Evolutionary conservation across 441 rosid genomes (phyloP), one percentile per base, ranked within the genome.

Genomic region (Breynia disticha): DNA sequence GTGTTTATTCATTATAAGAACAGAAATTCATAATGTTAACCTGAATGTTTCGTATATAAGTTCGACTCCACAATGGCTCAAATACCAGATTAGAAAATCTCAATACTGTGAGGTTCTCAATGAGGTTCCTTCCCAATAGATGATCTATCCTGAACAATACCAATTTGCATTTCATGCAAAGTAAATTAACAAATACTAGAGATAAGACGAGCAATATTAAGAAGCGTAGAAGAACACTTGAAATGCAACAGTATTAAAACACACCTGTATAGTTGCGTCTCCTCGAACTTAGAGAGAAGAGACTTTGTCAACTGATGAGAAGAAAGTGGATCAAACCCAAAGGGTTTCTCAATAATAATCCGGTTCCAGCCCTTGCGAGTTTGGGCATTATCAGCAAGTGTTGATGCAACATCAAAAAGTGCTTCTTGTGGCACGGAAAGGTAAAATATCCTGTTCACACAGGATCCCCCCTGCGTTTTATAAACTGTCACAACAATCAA

Each of bases 351-450:
- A 57, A 83, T 65, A 62, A 85, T 81, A 59, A 87, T 59, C 16
- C 89, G 85, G 63, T 82, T 87, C 95, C 96, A 85, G 47, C 90
- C 95, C 60, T 67, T 74, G 53, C 54, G 60, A 19, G 90, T 79
- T 63, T 87, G 90, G 50, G 91, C 87, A 39, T 68, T 57, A 47
- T 69, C 75, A 16, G 78, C 80, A 50, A 83, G 75, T 48, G 75
- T 60, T 52, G 69, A 73, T 46, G 87, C 83, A 48, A 83, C 95
- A 57, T 88, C 96, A 53, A 70, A 50, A 39, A 88, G 84, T 20
- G 86, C 89, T 78, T 88, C 89, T 68, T 85, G 95, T 46, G 97
- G 91, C 63, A 85, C 95, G 2, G 96, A 81, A 60, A 85, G 80
- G 65, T 83, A 85, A 66, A 85, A 80, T 53, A 88, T 80, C 69